phyloP scores from a whole-genome alignment of 2,329 filamentous ascomycete species.

The Juglanconis oblonga region DNA sequence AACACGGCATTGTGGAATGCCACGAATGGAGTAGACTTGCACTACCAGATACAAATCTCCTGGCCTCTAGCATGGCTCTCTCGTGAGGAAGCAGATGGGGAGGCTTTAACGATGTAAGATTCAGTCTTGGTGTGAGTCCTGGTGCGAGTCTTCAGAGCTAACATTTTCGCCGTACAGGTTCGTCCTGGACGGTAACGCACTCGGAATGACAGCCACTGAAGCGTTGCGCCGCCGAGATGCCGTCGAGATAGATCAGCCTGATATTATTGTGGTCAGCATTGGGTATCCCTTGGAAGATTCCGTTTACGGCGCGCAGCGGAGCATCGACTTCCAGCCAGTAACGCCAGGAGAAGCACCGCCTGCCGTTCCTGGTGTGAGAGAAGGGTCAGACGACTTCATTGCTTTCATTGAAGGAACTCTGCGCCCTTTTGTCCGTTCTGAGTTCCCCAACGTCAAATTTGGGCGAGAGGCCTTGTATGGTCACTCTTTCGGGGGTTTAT shows the following conservation, averaged over 20 bases:
- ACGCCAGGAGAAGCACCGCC: constrained; percentile 17
- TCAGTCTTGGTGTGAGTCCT: no score
- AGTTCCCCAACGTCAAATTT: constrained; percentile 23
- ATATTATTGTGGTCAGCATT: constrained; percentile 25
- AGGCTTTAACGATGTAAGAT: constrained; percentile 5
- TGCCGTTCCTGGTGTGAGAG: constrained; percentile 4
- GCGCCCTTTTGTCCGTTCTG: constrained; percentile 22
- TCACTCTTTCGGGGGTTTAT: constrained; percentile 25
- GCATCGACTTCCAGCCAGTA: constrained; percentile 25
- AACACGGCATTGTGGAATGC: constrained; percentile 20
- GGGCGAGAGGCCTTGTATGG: constrained; percentile 23
- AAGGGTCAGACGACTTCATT: constrained; percentile 23
- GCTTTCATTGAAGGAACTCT: constrained; percentile 22
- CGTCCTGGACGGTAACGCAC: constrained; percentile 27
- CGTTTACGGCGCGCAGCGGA: constrained; percentile 22
- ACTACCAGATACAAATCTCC: constrained; percentile 18
- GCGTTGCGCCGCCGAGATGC: constrained; percentile 24
- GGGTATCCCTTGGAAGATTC: constrained; percentile 25
- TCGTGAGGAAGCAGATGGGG: constrained; percentile 5
- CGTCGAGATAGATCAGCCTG: constrained; percentile 23
- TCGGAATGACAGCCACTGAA: constrained; percentile 25
- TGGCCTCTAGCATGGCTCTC: constrained; percentile 19
- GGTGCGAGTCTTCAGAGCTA: no score
- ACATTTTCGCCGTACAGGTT: constrained; percentile 16
- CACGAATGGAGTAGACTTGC: constrained; percentile 15